A percentile compares a stretch with the other conserved stretches of the same genome.
phyloP scores from a whole-genome alignment of 371 early-diverging fungal species.

The Conidiobolus incongruus region DNA sequence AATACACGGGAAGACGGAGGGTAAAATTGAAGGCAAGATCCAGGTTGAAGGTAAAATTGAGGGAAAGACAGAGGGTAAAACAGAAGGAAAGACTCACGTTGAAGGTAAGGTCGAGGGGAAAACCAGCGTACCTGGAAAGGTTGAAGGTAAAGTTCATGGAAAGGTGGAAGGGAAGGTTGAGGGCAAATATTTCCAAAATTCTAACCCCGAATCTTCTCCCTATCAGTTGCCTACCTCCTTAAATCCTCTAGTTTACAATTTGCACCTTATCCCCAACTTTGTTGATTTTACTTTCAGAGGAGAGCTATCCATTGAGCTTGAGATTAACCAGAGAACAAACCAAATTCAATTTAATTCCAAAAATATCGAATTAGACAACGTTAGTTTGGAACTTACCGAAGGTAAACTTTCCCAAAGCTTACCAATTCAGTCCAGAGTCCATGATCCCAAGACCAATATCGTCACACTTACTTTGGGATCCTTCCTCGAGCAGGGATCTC shows the following conservation, averaged over 20 bases:
- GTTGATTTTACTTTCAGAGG: constrained; percentile 40
- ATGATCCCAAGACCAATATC: constrained; percentile 21
- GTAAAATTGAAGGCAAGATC: too few relatives aligned
- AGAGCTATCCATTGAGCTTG: constrained; percentile 12
- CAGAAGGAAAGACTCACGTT: too few relatives aligned
- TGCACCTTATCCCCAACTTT: constrained; percentile 42
- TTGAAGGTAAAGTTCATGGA: too few relatives aligned
- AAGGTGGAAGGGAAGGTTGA: too few relatives aligned
- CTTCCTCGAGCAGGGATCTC: constrained; percentile 23
- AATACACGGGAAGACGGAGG: too few relatives aligned
- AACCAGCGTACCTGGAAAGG: too few relatives aligned
- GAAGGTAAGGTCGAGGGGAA: too few relatives aligned
- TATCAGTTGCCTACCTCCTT: constrained; percentile 30
- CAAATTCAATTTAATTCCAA: constrained; percentile 32
- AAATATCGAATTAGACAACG: constrained; percentile 16
- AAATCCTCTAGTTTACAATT: constrained; percentile 47
- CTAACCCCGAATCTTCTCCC: too few relatives aligned
- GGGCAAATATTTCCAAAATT: too few relatives aligned
- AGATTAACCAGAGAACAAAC: constrained; percentile 23
- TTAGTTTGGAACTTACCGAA: constrained; percentile 8
- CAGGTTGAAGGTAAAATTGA: too few relatives aligned
- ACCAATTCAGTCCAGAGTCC: constrained; percentile 13
- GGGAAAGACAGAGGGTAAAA: too few relatives aligned
- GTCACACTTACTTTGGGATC: constrained; percentile 29
- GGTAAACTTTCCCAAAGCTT: constrained; percentile 8